These are phyloP conservation scores for Smittium culicis DNA, from an alignment of 371 early-diverging fungal species.

Conservation along the genomic window DNA sequence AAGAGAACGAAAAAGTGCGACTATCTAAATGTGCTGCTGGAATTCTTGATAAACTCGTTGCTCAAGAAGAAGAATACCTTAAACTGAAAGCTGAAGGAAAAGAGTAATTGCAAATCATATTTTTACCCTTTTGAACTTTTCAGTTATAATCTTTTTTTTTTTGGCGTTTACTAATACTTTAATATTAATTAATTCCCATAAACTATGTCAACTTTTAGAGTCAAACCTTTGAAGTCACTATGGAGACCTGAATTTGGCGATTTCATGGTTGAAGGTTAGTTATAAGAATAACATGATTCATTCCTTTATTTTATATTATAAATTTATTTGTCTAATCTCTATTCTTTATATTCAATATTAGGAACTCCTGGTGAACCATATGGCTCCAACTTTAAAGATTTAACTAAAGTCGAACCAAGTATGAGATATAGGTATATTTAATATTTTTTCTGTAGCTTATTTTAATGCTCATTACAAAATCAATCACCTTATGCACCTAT, in stretches of 20 bases:
- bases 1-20: conserved; percentile 48
- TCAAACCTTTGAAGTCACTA: conserved; percentile 39
- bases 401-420: conserved; percentile 71
- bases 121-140: conserved; percentile 6
- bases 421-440: conserved; percentile 41
- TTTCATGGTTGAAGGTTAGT: conserved; percentile 80
- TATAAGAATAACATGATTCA: not conserved
- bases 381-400: conserved; percentile 65
- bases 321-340: conserved; percentile 6
- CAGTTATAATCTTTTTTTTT: not conserved
- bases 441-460: not conserved
- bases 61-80: conserved; percentile 42
- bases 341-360: conserved; percentile 10
- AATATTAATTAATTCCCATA: too few relatives aligned
- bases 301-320: not conserved
- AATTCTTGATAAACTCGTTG: conserved; percentile 56
- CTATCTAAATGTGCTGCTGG: conserved; percentile 75
- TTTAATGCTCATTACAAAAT: not conserved
- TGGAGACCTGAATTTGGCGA: conserved; percentile 96
- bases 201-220: too few relatives aligned
- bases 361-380: conserved; percentile 88
- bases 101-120: conserved; percentile 19
- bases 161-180: not conserved
- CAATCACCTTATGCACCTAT: not conserved
- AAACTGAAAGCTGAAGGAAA: conserved; percentile 17